Base-by-base conservation (phyloP, 139 green algal species). In the Mychonastes homosphaera region DNA sequence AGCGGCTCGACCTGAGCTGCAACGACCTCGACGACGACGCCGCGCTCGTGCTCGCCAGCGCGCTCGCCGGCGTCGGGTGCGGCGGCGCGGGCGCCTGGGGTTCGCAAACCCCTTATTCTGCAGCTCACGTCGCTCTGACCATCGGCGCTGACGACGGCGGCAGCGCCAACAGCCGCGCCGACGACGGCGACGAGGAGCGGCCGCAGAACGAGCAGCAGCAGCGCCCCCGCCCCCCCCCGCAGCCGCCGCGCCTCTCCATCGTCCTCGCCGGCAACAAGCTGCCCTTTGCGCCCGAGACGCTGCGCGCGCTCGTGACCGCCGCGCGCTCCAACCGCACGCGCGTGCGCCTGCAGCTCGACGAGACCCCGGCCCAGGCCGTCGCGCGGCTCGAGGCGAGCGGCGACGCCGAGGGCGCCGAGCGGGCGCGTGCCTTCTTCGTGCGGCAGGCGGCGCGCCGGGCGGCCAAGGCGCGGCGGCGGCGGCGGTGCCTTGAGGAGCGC, bases 1-100 rank as follows among this genome's bases (percentile, higher is more conserved):
- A 67, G 61, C 50, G 54, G 30, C 61, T 67, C 2, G 61, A 67
- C 51, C 61, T 67, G 50, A 62, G 50, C 41, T 29, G 38, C 32
- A 67, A 67, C 26, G 61, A 67, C 39, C 18, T 67, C 18, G 38
- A 26, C 30, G 61, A 61, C 36, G 41, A 16, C 4, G 61, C 39
- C 6, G 50, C 50, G 26, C 28, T 38, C 33, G 61, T 59, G 29
- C 23, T 67, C 21, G 61, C 61, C 23, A 51, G 54, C 8, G 61
- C 61, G 23, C 53, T 51, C 3, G 40, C 40, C 23, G 26, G 15
- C n/a, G 39, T 5, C 50, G 39, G 6, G 40, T 67, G 28, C 30
- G 40, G 12, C 50, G 57, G 39, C 51, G n/a, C n/a, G n/a, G n/a
- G n/a, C n/a, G n/a, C n/a, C n/a, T n/a, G n/a, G n/a, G n/a, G n/a